These are phyloP conservation scores for Nakaseomyces glabratus DNA, from an alignment of 1,139 yeast species.

Conservation along the genomic window DNA sequence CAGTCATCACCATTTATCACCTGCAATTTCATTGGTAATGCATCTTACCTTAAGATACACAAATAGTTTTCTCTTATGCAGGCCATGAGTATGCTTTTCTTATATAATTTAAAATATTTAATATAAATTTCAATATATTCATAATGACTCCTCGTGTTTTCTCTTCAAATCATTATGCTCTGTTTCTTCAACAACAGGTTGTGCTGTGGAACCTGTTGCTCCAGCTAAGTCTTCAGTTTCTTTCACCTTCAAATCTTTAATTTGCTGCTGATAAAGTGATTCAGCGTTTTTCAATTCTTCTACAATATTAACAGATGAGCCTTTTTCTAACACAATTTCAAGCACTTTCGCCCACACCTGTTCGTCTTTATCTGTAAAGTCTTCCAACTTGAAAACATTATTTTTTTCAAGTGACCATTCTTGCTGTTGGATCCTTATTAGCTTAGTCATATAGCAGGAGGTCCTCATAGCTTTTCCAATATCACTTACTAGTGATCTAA, in stretches of 20 bases:
- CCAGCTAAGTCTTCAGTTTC: no score
- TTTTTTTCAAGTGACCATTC: constrained; percentile 65
- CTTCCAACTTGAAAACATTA: constrained; percentile 59
- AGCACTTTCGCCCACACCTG: constrained; percentile 61
- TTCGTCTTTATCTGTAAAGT: constrained; percentile 48
- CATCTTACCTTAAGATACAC: constrained; percentile 10
- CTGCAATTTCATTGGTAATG: constrained; percentile 44
- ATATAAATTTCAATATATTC: constrained; percentile 3
- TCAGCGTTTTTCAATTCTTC: constrained; percentile 23
- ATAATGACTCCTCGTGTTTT: not conserved
- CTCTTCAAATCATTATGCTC: constrained; percentile 2
- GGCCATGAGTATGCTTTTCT: not conserved
- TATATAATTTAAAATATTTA: no score
- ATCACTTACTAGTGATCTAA: constrained; percentile 82
- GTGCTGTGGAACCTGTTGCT: no score
- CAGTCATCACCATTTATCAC: constrained; percentile 29
- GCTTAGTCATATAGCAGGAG: constrained; percentile 82
- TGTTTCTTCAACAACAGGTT: no score
- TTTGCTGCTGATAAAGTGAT: no score
- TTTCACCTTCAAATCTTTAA: no score
- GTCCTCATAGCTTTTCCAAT: constrained; percentile 74
- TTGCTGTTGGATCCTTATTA: constrained; percentile 67
- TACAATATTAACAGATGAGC: constrained; percentile 33
- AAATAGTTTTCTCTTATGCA: constrained; percentile 4
- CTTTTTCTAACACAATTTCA: constrained; percentile 39